These are phyloP conservation scores for Gossypium gossypioides DNA, from an alignment of 441 rosid genomes.

Conservation along the genomic window DNA sequence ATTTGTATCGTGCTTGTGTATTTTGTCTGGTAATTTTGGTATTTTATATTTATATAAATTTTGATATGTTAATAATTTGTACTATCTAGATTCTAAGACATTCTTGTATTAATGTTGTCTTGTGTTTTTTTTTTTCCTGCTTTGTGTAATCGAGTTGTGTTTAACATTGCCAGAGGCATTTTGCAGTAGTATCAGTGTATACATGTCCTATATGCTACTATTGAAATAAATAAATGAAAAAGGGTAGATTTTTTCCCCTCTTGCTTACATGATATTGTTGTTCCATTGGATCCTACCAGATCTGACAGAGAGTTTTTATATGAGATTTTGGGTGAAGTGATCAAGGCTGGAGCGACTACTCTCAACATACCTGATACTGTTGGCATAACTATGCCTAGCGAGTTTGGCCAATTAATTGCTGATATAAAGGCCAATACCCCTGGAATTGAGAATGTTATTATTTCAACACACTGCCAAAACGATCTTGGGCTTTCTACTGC, in stretches of 20 bases:
- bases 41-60: neutral
- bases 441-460: constrained; percentile 68
- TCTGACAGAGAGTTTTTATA: constrained; percentile 79
- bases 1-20: neutral
- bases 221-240: neutral
- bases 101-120: neutral
- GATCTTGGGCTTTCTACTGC: constrained; percentile 99
- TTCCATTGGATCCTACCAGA: constrained; percentile 25
- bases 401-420: constrained; percentile 75
- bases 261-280: neutral
- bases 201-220: neutral
- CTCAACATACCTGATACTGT: constrained; percentile 88
- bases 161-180: neutral
- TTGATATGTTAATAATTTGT: neutral
- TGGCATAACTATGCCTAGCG: constrained; percentile 68
- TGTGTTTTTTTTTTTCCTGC: neutral
- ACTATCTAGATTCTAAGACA: neutral
- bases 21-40: neutral
- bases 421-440: constrained; percentile 81
- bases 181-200: neutral
- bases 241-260: neutral
- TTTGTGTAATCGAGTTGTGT: neutral
- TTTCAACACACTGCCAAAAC: constrained; percentile 86
- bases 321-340: constrained; percentile 76
- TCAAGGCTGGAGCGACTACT: constrained; percentile 88